Percentiles rank a stretch among this genome's conserved stretches.
These are phyloP conservation scores for Mesotaenium endlicherianum DNA, from an alignment of 139 green algal genomes.

Conservation along the genomic window DNA sequence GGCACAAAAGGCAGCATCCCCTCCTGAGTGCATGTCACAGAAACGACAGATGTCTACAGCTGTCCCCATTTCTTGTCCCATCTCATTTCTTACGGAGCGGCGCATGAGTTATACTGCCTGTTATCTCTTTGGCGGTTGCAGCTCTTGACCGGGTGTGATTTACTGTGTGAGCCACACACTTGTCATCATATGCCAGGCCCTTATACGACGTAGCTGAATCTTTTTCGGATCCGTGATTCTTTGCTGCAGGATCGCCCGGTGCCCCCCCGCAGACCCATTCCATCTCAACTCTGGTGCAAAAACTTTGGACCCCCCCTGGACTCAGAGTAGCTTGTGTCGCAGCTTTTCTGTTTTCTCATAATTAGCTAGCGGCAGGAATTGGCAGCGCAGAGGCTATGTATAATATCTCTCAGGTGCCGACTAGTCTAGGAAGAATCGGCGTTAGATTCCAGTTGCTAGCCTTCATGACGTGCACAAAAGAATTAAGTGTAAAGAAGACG, in stretches of 20 bases:
- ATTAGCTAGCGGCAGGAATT: too few species aligned
- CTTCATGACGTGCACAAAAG: too few species aligned
- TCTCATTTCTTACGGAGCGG: neutral
- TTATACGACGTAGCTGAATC: neutral
- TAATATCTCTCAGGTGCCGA: too few species aligned
- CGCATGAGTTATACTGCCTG: neutral
- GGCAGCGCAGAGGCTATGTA: too few species aligned
- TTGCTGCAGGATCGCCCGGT: slow-evolving; percentile 25
- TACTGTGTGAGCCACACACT: neutral
- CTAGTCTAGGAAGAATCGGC: too few species aligned
- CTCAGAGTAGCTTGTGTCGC: too few species aligned
- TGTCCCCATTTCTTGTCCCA: neutral
- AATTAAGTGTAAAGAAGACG: too few species aligned
- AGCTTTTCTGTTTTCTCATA: too few species aligned
- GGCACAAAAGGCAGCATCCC: too few species aligned
- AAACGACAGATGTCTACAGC: too few species aligned
- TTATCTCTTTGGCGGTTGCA: neutral
- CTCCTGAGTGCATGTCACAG: too few species aligned
- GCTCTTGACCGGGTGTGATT: neutral
- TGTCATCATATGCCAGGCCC: neutral
- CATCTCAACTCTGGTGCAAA: slow-evolving; percentile 49
- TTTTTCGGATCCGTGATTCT: neutral
- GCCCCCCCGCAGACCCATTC: slow-evolving; percentile 15
- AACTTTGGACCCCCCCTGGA: slow-evolving; percentile 40
- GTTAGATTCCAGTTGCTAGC: too few species aligned